Percentiles rank a stretch among this genome's conserved stretches.
Conservation (phyloP, 2,329 filamentous ascomycete species). For the Aspergillus viridinutans region DNA sequence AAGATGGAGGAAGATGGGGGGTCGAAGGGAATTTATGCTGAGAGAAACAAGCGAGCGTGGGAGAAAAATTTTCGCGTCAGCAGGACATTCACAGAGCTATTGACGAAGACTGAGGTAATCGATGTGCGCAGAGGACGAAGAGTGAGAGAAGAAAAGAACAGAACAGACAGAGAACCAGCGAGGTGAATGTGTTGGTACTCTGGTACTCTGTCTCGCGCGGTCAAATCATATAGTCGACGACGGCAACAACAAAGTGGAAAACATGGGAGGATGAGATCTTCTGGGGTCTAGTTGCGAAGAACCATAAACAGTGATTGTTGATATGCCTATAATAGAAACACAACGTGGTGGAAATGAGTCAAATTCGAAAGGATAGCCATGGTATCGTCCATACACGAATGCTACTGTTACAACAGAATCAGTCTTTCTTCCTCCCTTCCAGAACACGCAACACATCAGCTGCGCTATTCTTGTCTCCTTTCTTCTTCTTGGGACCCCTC, state of each 20-base stretch:
- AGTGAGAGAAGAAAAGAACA: not conserved
- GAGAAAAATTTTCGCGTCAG: not conserved
- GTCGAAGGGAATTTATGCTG: not conserved
- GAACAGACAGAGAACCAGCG: not conserved
- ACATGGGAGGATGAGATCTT: not conserved
- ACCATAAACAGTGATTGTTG: not conserved
- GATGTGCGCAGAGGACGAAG: not conserved
- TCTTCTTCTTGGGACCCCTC: slow-evolving; percentile 53
- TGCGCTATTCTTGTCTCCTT: slow-evolving; percentile 60
- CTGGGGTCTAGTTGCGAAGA: not conserved
- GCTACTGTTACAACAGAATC: slow-evolving; percentile 8
- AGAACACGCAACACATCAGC: slow-evolving; percentile 76
- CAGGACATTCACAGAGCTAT: not conserved
- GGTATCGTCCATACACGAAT: not conserved
- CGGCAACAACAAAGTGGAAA: not conserved
- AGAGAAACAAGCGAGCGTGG: not conserved
- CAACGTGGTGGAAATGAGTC: not conserved
- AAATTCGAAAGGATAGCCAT: not conserved
- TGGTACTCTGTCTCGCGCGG: slow-evolving; percentile 6
- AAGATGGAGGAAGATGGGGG: slow-evolving; percentile 6
- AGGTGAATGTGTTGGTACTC: not conserved
- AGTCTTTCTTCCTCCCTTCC: slow-evolving; percentile 54
- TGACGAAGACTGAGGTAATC: not conserved
- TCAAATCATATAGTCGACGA: no score
- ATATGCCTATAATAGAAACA: not conserved